phyloP scores from a whole-genome alignment of 495 filamentous ascomycete genomes.

The Aspergillus baeticus region DNA sequence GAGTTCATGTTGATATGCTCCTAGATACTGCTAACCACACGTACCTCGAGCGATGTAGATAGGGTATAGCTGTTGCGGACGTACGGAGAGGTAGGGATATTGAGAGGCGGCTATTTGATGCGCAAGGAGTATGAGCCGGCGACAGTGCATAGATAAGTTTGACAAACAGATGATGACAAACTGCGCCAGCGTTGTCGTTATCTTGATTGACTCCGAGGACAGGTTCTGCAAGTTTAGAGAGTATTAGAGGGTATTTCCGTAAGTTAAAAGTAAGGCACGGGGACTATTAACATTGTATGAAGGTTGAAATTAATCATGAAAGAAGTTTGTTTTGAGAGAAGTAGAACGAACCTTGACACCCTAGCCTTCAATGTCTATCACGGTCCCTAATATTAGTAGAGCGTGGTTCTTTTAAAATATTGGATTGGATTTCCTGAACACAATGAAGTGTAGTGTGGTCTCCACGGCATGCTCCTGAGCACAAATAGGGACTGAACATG shows the following conservation, averaged over 20 bases:
- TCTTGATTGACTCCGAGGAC: background rate
- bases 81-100: background rate
- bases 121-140: no score
- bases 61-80: background rate
- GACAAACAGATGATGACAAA: background rate
- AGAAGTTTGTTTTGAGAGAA: background rate
- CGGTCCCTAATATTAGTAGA: background rate
- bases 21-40: background rate
- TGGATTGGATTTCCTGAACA: no score
- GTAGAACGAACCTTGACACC: background rate
- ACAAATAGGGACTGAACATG: background rate
- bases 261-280: no score
- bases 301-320: background rate
- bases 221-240: background rate
- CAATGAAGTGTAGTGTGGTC: no score
- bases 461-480: background rate
- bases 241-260: no score
- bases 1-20: conserved; percentile 2
- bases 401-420: background rate
- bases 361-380: background rate
- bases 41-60: background rate
- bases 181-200: conserved; percentile 1
- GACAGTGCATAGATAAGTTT: background rate
- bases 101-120: background rate
- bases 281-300: background rate